Evolutionary conservation across 2,329 filamentous ascomycete genomes (phyloP).

Genomic region (Xylariaceae sp.): DNA sequence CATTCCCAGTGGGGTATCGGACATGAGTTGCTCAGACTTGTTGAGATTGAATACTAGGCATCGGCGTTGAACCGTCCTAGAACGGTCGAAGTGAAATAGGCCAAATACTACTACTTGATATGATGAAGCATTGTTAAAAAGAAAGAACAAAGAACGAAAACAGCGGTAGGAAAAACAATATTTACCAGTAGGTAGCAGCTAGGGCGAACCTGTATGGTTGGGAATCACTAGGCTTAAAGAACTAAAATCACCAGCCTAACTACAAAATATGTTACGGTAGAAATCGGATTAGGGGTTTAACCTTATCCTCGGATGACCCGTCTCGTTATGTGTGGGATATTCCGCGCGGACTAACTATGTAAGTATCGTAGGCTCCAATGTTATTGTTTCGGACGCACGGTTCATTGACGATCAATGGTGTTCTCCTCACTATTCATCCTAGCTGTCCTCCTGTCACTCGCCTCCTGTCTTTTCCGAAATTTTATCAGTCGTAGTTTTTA

Average conservation of each 20-base stretch:
- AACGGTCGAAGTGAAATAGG: no score
- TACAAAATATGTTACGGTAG: neutral
- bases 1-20: no score
- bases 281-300: neutral
- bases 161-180: no score
- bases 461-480: neutral
- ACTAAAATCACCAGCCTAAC: neutral
- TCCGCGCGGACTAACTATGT: neutral
- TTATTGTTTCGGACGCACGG: neutral
- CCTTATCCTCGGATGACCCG: neutral
- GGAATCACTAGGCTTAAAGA: no score
- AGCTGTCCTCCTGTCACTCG: neutral
- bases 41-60: no score
- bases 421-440: neutral
- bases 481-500: neutral
- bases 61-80: no score
- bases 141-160: no score
- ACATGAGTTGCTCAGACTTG: no score
- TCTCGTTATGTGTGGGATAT: neutral
- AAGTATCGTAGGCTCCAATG: neutral
- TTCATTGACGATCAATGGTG: neutral
- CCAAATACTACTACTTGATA: no score
- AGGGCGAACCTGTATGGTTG: no score
- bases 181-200: no score
- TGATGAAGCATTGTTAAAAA: no score